These are phyloP conservation scores for Penicillium concentricum DNA, from an alignment of 2,329 filamentous ascomycete genomes.

Conservation along the genomic window DNA sequence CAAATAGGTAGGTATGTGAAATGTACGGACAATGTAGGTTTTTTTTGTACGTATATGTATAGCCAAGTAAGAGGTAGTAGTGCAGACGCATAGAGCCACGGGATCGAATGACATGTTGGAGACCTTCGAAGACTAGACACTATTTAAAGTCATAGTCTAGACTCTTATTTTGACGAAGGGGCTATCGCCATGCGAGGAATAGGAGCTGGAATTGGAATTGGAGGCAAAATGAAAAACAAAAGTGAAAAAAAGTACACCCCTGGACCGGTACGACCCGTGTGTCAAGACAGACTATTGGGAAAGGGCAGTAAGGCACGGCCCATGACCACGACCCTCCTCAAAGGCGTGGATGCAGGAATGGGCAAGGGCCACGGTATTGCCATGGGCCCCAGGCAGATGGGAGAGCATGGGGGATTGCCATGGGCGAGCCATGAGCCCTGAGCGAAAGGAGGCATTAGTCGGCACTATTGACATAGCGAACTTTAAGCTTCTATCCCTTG, in stretches of 20 bases:
- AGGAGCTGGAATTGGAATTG: background rate
- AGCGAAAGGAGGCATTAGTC: background rate
- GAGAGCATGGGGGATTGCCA: constrained; percentile 1
- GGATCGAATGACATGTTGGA: background rate
- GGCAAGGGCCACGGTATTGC: constrained; percentile 3
- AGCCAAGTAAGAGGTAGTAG: background rate
- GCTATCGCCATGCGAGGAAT: background rate
- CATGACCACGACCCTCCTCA: background rate
- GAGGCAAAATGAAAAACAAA: background rate
- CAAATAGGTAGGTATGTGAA: background rate
- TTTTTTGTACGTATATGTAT: background rate
- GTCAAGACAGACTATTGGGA: constrained; percentile 5
- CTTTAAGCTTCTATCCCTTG: constrained; percentile 18
- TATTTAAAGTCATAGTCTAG: background rate
- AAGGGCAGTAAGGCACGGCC: constrained; percentile 10
- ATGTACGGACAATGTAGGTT: background rate
- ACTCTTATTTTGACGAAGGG: background rate
- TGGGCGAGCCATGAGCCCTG: constrained; percentile 1
- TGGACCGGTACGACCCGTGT: background rate
- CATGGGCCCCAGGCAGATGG: background rate
- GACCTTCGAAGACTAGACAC: background rate
- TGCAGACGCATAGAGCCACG: background rate
- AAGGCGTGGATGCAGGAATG: constrained; percentile 2
- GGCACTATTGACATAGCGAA: constrained; percentile 15
- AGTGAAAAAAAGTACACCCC: background rate